Evolutionary conservation across 805 yeast genomes (phyloP), one percentile per base, ranked within the genome.

Genomic region (Wickerhamomyces strasburgensis): DNA sequence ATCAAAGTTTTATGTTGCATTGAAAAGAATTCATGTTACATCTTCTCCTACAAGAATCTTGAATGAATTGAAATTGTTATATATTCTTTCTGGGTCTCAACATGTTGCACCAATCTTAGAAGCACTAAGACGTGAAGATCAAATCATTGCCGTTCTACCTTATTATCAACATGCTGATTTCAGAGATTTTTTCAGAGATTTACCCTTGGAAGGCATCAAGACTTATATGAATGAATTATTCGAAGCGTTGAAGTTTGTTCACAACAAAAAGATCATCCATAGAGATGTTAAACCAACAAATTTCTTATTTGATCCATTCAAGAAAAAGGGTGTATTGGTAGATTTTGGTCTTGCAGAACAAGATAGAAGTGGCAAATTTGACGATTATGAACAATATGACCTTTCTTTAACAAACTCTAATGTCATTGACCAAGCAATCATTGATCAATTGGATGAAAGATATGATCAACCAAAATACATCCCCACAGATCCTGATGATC

Each of bases 21-120:
- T 93, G 48, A 93, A 93, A 57, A 77, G 93, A 52, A 87, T 93
- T 32, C 89, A 90, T 58, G 98, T 89, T 15, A 93, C 98, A 0
- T 85, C 96, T 1, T 87, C 97, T 6, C 97, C 98, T 0, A 80
- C 78, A 44, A 73, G 99, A 60, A 90, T 93, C 30, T 78, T 75
- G 49, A 89, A 89, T 57, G 99, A 93, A 59, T 71, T 93, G 45
- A 81, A 81, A 46, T 64, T 93, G 32, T 68, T 93, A 23, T 82
- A 83, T 54, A 72, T 71, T 43, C 60, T 86, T 34, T 70, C 80
- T 6, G 85, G 85, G 0, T 78, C 81, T 44, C 67, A 74, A 1
- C 76, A 80, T 44, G 87, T 93, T 21, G 95, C 96, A 1, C 96
- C 97, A 1, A 64, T 93, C 35, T 72, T 90, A 31, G 96, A 94